These are phyloP conservation scores for Periconia digitata DNA, from an alignment of 2,329 filamentous ascomycete species.

Conservation along the genomic window DNA sequence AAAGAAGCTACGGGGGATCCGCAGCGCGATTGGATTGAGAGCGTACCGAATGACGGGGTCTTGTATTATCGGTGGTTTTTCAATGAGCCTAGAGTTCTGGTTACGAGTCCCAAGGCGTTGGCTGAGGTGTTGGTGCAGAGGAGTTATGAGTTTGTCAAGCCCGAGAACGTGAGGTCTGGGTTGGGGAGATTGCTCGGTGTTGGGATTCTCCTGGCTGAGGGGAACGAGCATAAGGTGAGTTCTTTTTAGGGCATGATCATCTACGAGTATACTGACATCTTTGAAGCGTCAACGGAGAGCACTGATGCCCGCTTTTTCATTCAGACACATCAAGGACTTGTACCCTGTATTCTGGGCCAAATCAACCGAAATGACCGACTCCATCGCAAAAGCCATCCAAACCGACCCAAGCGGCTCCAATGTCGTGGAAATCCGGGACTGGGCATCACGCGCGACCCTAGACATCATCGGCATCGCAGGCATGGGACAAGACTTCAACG, in stretches of 20 bases:
- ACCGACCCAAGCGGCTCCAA: conserved; percentile 26
- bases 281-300: conserved; percentile 48
- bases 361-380: conserved; percentile 44
- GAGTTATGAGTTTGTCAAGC: conserved; percentile 56
- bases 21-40: conserved; percentile 54
- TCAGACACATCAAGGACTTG: conserved; percentile 54
- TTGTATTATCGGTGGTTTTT: conserved; percentile 55
- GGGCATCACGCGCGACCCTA: conserved; percentile 55
- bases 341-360: conserved; percentile 55
- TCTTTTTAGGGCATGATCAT: neutral
- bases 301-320: conserved; percentile 54
- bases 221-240: conserved; percentile 77
- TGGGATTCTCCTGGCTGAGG: conserved; percentile 78
- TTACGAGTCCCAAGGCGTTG: conserved; percentile 51
- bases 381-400: conserved; percentile 34
- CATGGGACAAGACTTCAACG: conserved; percentile 59
- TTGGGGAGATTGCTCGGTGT: conserved; percentile 68
- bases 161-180: conserved; percentile 48
- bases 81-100: conserved; percentile 48
- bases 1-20: conserved; percentile 48
- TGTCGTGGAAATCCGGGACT: conserved; percentile 49
- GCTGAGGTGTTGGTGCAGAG: conserved; percentile 54
- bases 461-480: conserved; percentile 62
- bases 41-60: conserved; percentile 57
- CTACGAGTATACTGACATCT: conserved; percentile 9